Conservation (phyloP, 2,329 filamentous ascomycete species). For the Claviceps sorghi region DNA sequence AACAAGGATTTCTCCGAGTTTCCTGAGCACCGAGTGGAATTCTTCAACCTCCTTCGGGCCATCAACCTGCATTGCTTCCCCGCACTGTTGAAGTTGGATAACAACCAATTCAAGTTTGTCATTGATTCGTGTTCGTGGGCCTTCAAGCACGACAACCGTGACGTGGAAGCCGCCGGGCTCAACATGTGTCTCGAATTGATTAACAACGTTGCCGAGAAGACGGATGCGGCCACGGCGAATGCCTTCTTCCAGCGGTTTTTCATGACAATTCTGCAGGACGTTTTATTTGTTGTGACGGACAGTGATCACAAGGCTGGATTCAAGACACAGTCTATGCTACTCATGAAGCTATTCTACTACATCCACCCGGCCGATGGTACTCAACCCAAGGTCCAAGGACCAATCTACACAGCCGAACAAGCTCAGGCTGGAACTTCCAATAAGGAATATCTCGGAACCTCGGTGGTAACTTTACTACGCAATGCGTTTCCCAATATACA, state of each 20-base stretch:
- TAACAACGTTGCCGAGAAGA: conserved; percentile 91
- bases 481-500: conserved; percentile 91
- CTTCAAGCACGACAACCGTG: conserved; percentile 98
- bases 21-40: conserved; percentile 96
- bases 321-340: conserved; percentile 88
- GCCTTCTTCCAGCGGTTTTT: conserved; percentile 98
- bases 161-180: conserved; percentile 88
- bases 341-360: conserved; percentile 94
- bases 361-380: conserved; percentile 57
- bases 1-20: conserved; percentile 99
- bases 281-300: conserved; percentile 96
- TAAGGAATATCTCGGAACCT: conserved; percentile 77
- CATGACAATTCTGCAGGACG: conserved; percentile 86
- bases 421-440: conserved; percentile 73
- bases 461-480: conserved; percentile 69
- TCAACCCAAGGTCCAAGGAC: conserved; percentile 76
- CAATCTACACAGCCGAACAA: conserved; percentile 76
- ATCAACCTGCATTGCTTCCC: conserved; percentile 98
- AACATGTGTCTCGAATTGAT: conserved; percentile 98
- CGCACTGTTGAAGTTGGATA: conserved; percentile 81
- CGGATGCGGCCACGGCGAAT: conserved; percentile 71
- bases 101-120: conserved; percentile 96
- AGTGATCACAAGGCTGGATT: conserved; percentile 98
- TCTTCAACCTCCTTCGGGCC: conserved; percentile 89
- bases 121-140: conserved; percentile 99